phyloP scores from a whole-genome alignment of 345 rosid genomes.

The Conringia planisiliqua region DNA sequence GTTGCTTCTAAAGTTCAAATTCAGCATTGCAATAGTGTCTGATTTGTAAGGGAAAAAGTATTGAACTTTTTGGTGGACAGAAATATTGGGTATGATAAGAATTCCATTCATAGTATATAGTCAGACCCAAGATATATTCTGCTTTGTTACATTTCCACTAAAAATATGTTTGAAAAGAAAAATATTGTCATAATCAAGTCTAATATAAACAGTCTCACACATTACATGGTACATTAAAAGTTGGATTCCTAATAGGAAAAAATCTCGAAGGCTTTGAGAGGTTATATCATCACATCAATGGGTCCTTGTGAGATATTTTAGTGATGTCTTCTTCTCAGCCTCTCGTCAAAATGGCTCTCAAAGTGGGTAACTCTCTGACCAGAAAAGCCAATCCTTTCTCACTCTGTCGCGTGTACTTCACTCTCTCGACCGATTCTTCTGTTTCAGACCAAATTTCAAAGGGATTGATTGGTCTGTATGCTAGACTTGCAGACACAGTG shows the following conservation, averaged over 20 bases:
- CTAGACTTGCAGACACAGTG: constrained; percentile 4
- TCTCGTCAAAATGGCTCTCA: constrained; percentile 22
- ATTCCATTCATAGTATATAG: neutral
- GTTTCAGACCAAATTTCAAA: neutral
- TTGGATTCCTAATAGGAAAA: constrained; percentile 9
- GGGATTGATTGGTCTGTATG: neutral
- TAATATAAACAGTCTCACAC: constrained; percentile 17
- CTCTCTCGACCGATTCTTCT: neutral
- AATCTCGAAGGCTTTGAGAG: neutral
- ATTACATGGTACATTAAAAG: constrained; percentile 25
- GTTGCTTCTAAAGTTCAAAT: neutral
- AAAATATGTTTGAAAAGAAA: too few relatives aligned
- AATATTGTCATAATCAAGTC: neutral
- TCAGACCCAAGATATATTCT: neutral
- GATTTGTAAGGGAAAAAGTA: neutral
- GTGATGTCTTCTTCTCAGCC: constrained; percentile 23
- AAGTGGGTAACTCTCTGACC: constrained; percentile 25
- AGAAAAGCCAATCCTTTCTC: constrained; percentile 8
- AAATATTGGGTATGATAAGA: neutral
- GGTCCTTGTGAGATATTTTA: constrained; percentile 29
- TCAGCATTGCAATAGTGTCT: neutral
- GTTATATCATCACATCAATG: constrained; percentile 23
- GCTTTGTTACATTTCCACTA: constrained; percentile 10
- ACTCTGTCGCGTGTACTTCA: constrained; percentile 19
- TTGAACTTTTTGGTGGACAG: neutral